Conservation (phyloP, 345 rosid genomes). For the Eucalyptus cloeziana region DNA sequence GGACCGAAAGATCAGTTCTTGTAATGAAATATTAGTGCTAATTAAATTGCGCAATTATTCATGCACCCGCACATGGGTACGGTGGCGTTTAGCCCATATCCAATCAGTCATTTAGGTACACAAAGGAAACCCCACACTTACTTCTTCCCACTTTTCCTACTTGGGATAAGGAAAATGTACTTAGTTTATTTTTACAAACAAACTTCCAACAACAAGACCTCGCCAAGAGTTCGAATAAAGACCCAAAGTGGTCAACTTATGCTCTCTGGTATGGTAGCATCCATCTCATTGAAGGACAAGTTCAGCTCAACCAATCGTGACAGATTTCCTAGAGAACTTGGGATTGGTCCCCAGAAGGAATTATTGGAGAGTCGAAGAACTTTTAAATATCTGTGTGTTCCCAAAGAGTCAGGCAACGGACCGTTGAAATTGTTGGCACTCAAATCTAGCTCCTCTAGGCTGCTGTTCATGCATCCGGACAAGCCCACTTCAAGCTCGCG, state of each 20-base stretch:
- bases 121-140: rapidly evolving
- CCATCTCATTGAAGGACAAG: conserved; percentile 1
- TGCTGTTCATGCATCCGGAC: neutral
- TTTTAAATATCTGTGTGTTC: neutral
- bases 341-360: conserved; percentile 4
- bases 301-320: neutral
- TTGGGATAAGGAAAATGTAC: no score
- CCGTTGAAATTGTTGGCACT: neutral
- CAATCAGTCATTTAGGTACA: rapidly evolving
- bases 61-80: rapidly evolving
- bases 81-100: rapidly evolving
- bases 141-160: no score
- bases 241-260: neutral
- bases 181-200: no score
- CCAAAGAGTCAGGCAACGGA: neutral
- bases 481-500: neutral
- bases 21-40: no score
- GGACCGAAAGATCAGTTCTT: neutral
- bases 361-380: neutral
- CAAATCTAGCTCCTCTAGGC: neutral
- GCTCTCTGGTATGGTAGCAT: conserved; percentile 8
- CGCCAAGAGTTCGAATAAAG: conserved; percentile 1
- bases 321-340: conserved; percentile 3
- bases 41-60: no score
- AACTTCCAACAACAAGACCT: no score